Conservation (phyloP, 495 filamentous ascomycete genomes). For the Ascobolus immersus region DNA sequence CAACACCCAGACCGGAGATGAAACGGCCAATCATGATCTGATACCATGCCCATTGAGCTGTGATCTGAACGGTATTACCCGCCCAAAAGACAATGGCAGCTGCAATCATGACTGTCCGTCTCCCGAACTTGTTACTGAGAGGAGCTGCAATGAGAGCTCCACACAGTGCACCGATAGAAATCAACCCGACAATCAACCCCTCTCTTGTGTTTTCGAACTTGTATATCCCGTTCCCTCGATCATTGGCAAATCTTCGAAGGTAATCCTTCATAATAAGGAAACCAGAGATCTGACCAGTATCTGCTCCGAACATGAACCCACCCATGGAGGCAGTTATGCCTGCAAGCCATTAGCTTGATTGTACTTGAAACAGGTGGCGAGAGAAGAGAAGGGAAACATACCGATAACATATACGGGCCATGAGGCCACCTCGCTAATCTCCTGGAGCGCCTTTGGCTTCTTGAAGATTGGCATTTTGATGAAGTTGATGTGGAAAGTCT, state of each 20-base stretch:
- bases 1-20: conserved; percentile 39
- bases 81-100: conserved; percentile 39
- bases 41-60: conserved; percentile 25
- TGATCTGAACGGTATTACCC: conserved; percentile 43
- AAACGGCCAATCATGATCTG: conserved; percentile 30
- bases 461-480: too few species aligned
- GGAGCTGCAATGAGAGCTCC: conserved; percentile 38
- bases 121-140: conserved; percentile 28
- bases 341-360: too few species aligned
- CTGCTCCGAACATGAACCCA: conserved; percentile 54
- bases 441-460: too few species aligned
- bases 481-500: too few species aligned
- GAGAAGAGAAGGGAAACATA: too few species aligned
- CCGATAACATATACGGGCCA: too few species aligned
- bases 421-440: too few species aligned
- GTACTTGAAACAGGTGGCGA: too few species aligned
- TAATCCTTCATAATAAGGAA: conserved; percentile 37
- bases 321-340: conserved; percentile 30
- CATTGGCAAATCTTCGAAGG: conserved; percentile 21
- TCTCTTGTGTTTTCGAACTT: conserved; percentile 25
- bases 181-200: conserved; percentile 29
- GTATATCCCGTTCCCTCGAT: conserved; percentile 12
- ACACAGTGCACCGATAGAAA: conserved; percentile 42
- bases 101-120: conserved; percentile 27
- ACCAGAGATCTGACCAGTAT: conserved; percentile 34